A percentile compares a stretch with the other conserved stretches of the same genome.
These are phyloP conservation scores for Ophiosphaerella herpotricha DNA, from an alignment of 2,329 filamentous ascomycete species.

Conservation along the genomic window DNA sequence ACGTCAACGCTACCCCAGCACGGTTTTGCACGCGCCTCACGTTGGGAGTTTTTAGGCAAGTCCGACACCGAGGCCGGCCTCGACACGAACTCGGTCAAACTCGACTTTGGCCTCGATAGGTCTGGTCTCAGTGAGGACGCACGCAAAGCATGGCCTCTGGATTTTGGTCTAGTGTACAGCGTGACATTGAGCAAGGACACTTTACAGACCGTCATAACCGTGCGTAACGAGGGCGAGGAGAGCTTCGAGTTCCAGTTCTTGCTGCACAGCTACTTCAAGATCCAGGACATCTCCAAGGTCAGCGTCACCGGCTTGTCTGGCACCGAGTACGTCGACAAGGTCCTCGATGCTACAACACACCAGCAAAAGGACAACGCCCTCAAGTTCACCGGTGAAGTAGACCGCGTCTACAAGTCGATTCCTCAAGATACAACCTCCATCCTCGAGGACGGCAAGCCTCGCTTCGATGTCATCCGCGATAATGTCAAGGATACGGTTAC, in stretches of 20 bases:
- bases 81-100: constrained; percentile 70
- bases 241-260: constrained; percentile 90
- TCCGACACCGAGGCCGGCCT: constrained; percentile 67
- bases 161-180: constrained; percentile 91
- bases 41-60: constrained; percentile 94
- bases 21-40: constrained; percentile 87
- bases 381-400: constrained; percentile 76
- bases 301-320: constrained; percentile 76
- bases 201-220: constrained; percentile 79
- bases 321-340: constrained; percentile 82
- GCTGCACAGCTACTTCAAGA: constrained; percentile 85
- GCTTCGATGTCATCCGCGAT: constrained; percentile 78
- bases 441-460: constrained; percentile 64
- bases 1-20: constrained; percentile 85
- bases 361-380: constrained; percentile 69
- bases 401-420: constrained; percentile 79
- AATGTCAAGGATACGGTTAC: constrained; percentile 87
- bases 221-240: constrained; percentile 83
- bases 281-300: constrained; percentile 82
- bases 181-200: constrained; percentile 78
- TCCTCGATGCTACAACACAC: constrained; percentile 65
- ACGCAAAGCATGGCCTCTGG: constrained; percentile 77
- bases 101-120: constrained; percentile 89
- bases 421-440: constrained; percentile 68
- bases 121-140: constrained; percentile 70